Percentiles rank a stretch among this genome's conserved stretches.
phyloP scores from a whole-genome alignment of 345 rosid species.

The Barbarea vulgaris region DNA sequence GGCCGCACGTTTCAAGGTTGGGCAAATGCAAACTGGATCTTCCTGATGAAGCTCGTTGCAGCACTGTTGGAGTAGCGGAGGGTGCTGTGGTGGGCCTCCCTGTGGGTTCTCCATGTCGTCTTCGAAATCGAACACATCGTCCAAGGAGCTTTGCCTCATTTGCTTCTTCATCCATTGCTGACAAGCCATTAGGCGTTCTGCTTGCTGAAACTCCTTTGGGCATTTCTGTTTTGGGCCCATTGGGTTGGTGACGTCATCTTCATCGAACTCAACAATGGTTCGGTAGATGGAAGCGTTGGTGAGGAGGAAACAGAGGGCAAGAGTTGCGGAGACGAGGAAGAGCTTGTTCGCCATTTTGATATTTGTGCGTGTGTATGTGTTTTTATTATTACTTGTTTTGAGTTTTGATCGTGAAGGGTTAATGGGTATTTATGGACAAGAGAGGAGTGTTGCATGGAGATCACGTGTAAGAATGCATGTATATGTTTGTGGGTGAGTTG shows the following conservation, averaged over 20 bases:
- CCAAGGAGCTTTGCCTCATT: not conserved
- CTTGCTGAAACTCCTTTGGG: constrained; percentile 22
- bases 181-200: constrained; percentile 16
- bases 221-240: constrained; percentile 5
- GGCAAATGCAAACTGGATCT: constrained; percentile 29
- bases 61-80: constrained; percentile 22
- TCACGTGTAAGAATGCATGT: constrained; percentile 22
- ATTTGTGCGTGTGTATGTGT: not conserved
- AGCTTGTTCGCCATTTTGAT: constrained; percentile 31
- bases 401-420: not conserved
- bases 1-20: constrained; percentile 26
- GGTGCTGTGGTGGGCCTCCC: not conserved
- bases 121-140: constrained; percentile 30
- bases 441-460: constrained; percentile 23
- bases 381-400: not conserved
- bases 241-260: constrained; percentile 26
- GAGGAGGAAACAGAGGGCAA: constrained; percentile 37
- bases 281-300: constrained; percentile 47
- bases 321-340: constrained; percentile 34
- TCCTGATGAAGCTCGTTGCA: constrained; percentile 28
- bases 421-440: not conserved
- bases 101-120: constrained; percentile 13
- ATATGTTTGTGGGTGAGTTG: not conserved
- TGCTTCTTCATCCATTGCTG: constrained; percentile 11
- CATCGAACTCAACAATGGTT: constrained; percentile 35